Evolutionary conservation across 1,284 basidiomycete genomes (phyloP).

Genomic region (Ceratobasidium sp.): DNA sequence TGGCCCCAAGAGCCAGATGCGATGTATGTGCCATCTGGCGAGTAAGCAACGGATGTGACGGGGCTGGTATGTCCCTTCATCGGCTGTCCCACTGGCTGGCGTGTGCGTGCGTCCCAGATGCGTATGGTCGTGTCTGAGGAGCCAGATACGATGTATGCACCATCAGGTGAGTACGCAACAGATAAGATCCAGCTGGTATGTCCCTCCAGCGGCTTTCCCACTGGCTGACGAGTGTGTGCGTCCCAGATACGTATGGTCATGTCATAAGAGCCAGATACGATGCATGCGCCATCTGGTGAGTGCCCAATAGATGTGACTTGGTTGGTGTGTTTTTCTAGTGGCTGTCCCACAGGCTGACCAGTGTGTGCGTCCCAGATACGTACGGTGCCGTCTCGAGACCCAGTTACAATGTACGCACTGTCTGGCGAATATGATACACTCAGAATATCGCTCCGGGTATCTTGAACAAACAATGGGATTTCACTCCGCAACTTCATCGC

Average conservation of each 20-base stretch:
- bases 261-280: no score
- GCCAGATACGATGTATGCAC: conserved; percentile 35
- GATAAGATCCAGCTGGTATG: neutral
- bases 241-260: no score
- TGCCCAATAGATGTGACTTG: no score
- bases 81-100: neutral
- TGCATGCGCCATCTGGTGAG: no score
- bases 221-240: neutral
- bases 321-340: conserved; percentile 34
- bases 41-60: no score
- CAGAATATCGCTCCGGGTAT: neutral
- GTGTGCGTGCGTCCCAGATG: conserved; percentile 40
- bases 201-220: neutral
- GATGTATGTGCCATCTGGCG: no score
- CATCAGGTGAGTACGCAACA: conserved; percentile 46
- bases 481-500: neutral
- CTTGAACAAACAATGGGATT: neutral
- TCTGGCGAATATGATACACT: conserved; percentile 28
- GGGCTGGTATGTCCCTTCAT: neutral
- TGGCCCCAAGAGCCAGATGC: no score
- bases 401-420: conserved; percentile 19
- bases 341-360: neutral
- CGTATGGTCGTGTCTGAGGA: conserved; percentile 36
- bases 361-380: conserved; percentile 32
- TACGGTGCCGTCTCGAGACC: conserved; percentile 2